phyloP scores from a whole-genome alignment of 2,329 filamentous ascomycete species.

The Parasarocladium wereldwijsianum region DNA sequence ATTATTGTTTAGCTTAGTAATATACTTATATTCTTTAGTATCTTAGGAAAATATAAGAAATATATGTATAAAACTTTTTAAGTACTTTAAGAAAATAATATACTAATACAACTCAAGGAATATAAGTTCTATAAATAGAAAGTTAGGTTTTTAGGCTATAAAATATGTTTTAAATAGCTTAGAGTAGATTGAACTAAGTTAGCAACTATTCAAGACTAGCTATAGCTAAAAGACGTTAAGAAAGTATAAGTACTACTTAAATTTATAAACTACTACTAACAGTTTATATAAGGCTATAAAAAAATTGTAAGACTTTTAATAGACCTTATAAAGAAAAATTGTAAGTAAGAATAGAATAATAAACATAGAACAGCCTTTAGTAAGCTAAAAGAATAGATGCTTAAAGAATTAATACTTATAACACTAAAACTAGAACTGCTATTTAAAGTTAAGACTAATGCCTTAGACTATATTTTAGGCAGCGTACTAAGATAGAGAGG shows the following conservation, averaged over 20 bases:
- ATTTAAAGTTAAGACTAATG: conserved; percentile 3
- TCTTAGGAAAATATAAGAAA: conserved; percentile 7
- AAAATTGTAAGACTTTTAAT: conserved; percentile 1
- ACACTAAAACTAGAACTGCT: not conserved
- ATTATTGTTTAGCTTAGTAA: conserved; percentile 5
- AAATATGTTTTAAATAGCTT: conserved; percentile 1
- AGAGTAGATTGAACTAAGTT: conserved; percentile 2
- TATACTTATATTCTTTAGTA: conserved; percentile 5
- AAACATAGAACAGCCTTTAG: not conserved
- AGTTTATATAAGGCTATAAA: not conserved
- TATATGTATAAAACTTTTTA: conserved; percentile 3
- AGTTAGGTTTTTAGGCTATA: conserved; percentile 1
- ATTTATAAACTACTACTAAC: conserved; percentile 2
- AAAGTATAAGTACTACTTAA: conserved; percentile 1
- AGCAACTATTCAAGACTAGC: conserved; percentile 1
- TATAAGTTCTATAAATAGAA: conserved; percentile 1
- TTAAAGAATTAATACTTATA: not conserved
- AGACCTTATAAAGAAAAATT: conserved; percentile 1
- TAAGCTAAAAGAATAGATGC: not conserved
- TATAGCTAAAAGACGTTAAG: not conserved
- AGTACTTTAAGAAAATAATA: conserved; percentile 1
- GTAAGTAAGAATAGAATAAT: not conserved
- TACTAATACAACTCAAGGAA: not conserved
- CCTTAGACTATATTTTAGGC: conserved; percentile 3
- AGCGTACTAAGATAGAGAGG: conserved; percentile 1